phyloP scores from a whole-genome alignment of 257 asterid genomes.

The Capsicum pubescens region DNA sequence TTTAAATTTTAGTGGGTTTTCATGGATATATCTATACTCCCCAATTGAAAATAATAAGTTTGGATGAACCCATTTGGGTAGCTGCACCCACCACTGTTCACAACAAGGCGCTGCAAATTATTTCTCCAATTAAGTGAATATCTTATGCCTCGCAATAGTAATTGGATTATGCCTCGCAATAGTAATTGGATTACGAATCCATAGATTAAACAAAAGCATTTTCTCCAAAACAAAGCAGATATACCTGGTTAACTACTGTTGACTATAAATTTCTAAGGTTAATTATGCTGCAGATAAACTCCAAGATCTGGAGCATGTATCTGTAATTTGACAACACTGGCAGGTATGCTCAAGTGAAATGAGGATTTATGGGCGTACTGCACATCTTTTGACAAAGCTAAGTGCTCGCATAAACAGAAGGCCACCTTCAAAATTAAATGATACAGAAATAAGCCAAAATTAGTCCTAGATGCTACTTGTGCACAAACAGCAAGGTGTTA shows the following conservation, averaged over 20 bases:
- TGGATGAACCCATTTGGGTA: not conserved
- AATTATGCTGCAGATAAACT: not conserved
- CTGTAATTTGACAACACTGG: not conserved
- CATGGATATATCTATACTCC: not conserved
- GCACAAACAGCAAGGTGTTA: not conserved
- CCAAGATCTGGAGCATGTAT: not conserved
- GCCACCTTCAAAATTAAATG: not conserved
- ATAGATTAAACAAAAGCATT: not conserved
- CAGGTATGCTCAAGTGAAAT: not conserved
- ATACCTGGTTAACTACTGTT: not conserved
- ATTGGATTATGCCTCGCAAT: not conserved
- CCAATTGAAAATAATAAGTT: not conserved
- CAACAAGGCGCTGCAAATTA: too few species aligned
- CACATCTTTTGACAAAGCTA: slow-evolving; percentile 3
- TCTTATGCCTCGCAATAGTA: not conserved
- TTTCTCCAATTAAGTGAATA: not conserved
- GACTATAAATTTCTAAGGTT: not conserved
- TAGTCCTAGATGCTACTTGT: not conserved
- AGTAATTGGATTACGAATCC: not conserved
- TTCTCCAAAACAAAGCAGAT: not conserved
- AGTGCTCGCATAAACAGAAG: not conserved
- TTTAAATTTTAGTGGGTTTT: not conserved
- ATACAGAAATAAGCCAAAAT: slow-evolving; percentile 6
- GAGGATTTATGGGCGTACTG: not conserved
- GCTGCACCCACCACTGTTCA: not conserved